These are phyloP conservation scores for Hanseniaspora lindneri DNA, from an alignment of 805 yeast genomes.

Conservation along the genomic window DNA sequence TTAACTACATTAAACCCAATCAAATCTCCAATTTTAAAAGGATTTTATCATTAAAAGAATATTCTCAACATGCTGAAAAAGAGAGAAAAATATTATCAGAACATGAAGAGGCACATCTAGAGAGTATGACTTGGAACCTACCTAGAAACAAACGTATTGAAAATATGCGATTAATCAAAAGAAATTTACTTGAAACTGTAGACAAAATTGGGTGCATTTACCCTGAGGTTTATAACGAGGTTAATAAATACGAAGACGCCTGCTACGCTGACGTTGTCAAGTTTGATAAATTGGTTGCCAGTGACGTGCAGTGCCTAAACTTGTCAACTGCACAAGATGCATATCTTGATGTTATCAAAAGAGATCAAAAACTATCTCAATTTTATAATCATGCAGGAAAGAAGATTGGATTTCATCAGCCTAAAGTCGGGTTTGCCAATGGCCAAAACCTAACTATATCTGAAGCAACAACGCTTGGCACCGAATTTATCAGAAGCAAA, in stretches of 20 bases:
- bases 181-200: background rate
- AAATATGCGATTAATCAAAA: background rate
- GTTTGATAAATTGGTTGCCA: background rate
- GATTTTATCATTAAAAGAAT: background rate
- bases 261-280: background rate
- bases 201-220: background rate
- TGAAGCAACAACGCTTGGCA: background rate
- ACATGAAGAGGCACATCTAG: conserved; percentile 2
- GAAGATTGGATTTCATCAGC: background rate
- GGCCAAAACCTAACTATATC: background rate
- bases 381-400: background rate
- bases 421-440: background rate
- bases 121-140: background rate
- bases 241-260: background rate
- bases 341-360: background rate
- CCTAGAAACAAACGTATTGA: background rate
- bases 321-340: background rate
- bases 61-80: background rate
- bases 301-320: background rate
- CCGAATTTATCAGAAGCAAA: conserved; percentile 47
- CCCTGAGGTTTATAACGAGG: background rate
- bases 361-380: background rate
- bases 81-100: background rate
- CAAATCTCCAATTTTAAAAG: background rate
- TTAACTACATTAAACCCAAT: background rate